Base-by-base conservation (phyloP, 306 rosid species). In the Acacia melanoxylon region DNA sequence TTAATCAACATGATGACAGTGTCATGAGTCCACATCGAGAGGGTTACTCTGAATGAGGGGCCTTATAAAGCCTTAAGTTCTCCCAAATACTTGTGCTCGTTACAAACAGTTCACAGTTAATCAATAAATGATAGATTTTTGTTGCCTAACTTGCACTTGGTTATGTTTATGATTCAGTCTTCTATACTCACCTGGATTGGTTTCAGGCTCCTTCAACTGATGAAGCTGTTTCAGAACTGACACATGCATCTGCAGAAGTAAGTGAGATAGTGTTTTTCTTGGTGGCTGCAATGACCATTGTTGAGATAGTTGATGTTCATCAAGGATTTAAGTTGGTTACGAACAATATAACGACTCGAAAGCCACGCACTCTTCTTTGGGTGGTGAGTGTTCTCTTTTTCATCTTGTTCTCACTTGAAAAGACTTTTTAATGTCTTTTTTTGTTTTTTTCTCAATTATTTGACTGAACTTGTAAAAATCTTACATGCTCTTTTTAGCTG, bases 261-360 rank as follows among this genome's bases (percentile, higher is more conserved):
- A 93, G 98, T 86, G 96, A 92, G 85, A 92, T 95, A 86, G 99
- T 95, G 83, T 93, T 93, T 88, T 95, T 95, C 91, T 75, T 95
- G 90, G 91, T 95, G 68, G 98, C 97, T 73, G 98, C 98, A 75
- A 95, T 93, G 99, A 95, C 98, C 63, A 95, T 95, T 72, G 98
- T 95, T 59, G 98, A 93, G 84, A 91, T 95, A 48, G 75, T 95
- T 74, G 97, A 95, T 74, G 92, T 98, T 77, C 98, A 95, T 91
- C 99, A 93, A 86, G 98, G 99, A 78, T 95, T 95, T 89, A 93
- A 95, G 89, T 85, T 95, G 86, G 97, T 95, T 85, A 91, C 98
- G 16, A 97, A 93, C 89, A 93, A 88, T 77, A 95, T 95, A 68
- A 95, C 90, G 65, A 92, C 99, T 80, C 92, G 98, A 86, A 95